These are phyloP conservation scores for Fusarium citri DNA, from an alignment of 2,329 filamentous ascomycete genomes.

Conservation along the genomic window DNA sequence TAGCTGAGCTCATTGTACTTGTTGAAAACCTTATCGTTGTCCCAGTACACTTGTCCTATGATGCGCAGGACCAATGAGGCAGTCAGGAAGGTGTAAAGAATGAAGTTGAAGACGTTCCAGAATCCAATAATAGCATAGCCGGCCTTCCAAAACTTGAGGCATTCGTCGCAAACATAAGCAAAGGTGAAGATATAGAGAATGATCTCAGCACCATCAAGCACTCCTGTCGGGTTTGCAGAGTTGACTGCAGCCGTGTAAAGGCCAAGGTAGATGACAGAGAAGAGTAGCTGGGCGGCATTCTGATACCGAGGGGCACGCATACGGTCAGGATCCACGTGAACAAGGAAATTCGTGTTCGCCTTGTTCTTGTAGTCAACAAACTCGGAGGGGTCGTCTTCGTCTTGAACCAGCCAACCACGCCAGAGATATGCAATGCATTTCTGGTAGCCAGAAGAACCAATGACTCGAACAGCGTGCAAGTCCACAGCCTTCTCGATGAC, in stretches of 20 bases:
- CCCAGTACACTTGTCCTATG: conserved; percentile 75
- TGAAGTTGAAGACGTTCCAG: conserved; percentile 95
- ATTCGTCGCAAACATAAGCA: conserved; percentile 89
- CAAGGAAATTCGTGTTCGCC: conserved; percentile 79
- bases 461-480: conserved; percentile 87
- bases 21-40: conserved; percentile 59
- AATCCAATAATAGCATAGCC: conserved; percentile 92
- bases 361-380: conserved; percentile 91
- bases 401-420: conserved; percentile 96
- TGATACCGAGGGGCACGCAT: conserved; percentile 95
- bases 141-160: conserved; percentile 92
- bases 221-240: conserved; percentile 86
- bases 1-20: conserved; percentile 86
- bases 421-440: conserved; percentile 94
- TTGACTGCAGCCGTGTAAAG: conserved; percentile 94
- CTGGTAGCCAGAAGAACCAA: conserved; percentile 93
- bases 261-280: conserved; percentile 84
- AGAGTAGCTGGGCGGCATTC: conserved; percentile 86
- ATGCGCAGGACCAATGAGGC: conserved; percentile 84
- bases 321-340: conserved; percentile 91
- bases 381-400: conserved; percentile 87
- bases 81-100: conserved; percentile 82
- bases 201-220: conserved; percentile 85
- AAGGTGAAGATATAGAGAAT: conserved; percentile 91
- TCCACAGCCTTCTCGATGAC: conserved; percentile 95